Evolutionary conservation across 305 asterid genomes (phyloP).

Genomic region (Euphrasia arctica): DNA sequence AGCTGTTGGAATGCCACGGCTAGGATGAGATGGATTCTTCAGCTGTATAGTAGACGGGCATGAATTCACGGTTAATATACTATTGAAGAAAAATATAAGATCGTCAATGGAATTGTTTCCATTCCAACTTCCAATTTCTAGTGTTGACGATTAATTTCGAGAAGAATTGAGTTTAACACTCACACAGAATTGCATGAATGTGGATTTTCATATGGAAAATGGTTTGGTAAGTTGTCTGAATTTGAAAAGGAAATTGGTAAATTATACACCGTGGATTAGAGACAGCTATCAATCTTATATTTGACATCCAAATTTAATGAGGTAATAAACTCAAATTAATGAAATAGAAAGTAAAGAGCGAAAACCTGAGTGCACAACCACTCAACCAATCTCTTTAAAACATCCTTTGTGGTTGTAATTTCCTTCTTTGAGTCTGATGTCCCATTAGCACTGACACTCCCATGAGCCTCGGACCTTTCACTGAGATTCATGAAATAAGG

Average conservation of each 20-base stretch:
- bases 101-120: too few species aligned
- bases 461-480: slow-evolving; percentile 62
- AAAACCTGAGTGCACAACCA: slow-evolving; percentile 89
- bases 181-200: too few species aligned
- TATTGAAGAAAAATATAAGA: too few species aligned
- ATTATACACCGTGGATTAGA: too few species aligned
- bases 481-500: slow-evolving; percentile 37
- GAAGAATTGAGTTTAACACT: too few species aligned
- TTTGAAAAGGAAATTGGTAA: too few species aligned
- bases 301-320: not conserved
- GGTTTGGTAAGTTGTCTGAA: too few species aligned
- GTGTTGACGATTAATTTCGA: too few species aligned
- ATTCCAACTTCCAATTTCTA: not conserved
- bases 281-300: too few species aligned
- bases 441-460: slow-evolving; percentile 44
- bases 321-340: slow-evolving; percentile 5
- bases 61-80: too few species aligned
- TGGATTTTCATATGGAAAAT: too few species aligned
- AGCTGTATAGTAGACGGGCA: slow-evolving; percentile 40
- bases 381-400: slow-evolving; percentile 77
- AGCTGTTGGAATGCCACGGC: slow-evolving; percentile 72
- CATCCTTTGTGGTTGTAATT: slow-evolving; percentile 58
- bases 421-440: slow-evolving; percentile 55
- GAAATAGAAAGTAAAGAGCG: too few species aligned
- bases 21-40: slow-evolving; percentile 84